phyloP scores from a whole-genome alignment of 805 yeast species.

The Maudiozyma serrabonitensis region DNA sequence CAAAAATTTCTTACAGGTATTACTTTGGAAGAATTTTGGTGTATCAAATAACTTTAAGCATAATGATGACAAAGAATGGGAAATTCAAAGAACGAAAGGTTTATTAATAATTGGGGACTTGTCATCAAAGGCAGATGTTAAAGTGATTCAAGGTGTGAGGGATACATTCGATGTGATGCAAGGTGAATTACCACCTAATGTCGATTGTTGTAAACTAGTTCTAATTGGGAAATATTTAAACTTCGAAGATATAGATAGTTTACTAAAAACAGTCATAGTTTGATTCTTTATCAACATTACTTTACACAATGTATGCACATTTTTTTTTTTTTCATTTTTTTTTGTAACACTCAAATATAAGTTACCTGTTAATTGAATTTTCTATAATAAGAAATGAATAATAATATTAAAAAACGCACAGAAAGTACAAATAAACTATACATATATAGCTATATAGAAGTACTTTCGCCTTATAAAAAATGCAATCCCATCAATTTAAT shows the following conservation, averaged over 20 bases:
- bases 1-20: slow-evolving; percentile 46
- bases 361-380: too few relatives aligned
- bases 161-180: slow-evolving; percentile 78
- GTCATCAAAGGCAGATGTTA: slow-evolving; percentile 27
- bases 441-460: background rate
- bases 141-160: slow-evolving; percentile 84
- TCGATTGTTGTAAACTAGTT: slow-evolving; percentile 47
- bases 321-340: background rate
- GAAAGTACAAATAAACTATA: background rate
- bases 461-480: background rate
- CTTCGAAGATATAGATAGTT: slow-evolving; percentile 25
- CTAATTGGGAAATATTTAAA: slow-evolving; percentile 62
- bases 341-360: too few relatives aligned
- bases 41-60: slow-evolving; percentile 32
- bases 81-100: slow-evolving; percentile 80
- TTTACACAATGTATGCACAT: background rate
- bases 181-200: slow-evolving; percentile 23
- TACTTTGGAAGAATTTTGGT: slow-evolving; percentile 61
- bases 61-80: slow-evolving; percentile 27
- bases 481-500: slow-evolving; percentile 4
- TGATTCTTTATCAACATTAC: too few relatives aligned
- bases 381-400: too few relatives aligned
- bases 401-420: background rate
- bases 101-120: slow-evolving; percentile 37
- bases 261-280: slow-evolving; percentile 9